These are phyloP conservation scores for Pestalotiopsis sp. DNA, from an alignment of 2,329 filamentous ascomycete genomes.

Conservation along the genomic window DNA sequence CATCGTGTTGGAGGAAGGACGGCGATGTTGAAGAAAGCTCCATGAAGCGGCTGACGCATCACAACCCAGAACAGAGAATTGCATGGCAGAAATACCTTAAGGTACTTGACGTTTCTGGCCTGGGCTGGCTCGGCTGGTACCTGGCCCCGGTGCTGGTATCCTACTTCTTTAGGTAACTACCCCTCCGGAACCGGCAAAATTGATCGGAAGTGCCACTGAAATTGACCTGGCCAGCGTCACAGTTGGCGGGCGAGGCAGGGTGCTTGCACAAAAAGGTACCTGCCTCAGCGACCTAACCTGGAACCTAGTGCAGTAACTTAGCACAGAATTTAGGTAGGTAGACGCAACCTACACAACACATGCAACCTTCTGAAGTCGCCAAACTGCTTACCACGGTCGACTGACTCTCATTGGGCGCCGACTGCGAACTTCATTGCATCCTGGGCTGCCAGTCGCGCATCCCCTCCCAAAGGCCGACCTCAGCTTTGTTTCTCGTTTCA, in stretches of 20 bases:
- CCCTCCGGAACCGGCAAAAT: constrained; percentile 13
- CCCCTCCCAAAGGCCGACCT: not conserved
- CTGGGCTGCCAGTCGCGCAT: not conserved
- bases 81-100: too few species aligned
- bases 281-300: not conserved
- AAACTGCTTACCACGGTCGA: not conserved
- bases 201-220: not conserved
- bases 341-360: too few species aligned
- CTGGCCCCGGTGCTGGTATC: not conserved
- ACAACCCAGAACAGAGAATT: too few species aligned
- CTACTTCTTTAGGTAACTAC: not conserved
- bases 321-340: not conserved
- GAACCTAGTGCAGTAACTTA: not conserved
- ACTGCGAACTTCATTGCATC: constrained; percentile 3
- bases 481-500: not conserved
- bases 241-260: not conserved
- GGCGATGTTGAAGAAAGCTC: too few species aligned
- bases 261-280: not conserved
- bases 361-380: not conserved
- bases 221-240: not conserved
- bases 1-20: too few species aligned
- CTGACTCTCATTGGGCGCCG: constrained; percentile 1
- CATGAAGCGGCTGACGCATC: too few species aligned
- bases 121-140: too few species aligned
- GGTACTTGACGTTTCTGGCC: too few species aligned